Base-by-base conservation (phyloP, 2,329 filamentous ascomycete genomes). In the Calonectria pseudoturangicola region DNA sequence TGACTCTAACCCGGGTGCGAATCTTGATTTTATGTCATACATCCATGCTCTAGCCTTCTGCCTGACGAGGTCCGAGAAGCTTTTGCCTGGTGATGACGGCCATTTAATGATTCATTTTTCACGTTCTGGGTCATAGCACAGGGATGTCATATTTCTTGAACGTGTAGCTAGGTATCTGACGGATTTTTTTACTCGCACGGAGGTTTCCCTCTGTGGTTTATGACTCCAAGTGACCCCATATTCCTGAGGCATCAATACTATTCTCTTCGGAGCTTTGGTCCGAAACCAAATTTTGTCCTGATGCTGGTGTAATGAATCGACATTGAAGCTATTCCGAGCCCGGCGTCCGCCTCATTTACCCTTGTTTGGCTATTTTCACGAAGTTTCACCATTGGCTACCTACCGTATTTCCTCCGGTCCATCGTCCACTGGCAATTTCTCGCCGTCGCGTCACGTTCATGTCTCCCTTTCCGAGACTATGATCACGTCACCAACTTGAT, bases 191-290 rank as follows among this genome's bases (percentile, higher is more conserved):
- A 79, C 69, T 79, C 77, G 79, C 70, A 39, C 9, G 21, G 25
- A 60, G 36, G 16, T 25, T 41, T 25, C 16, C 21, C 13, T 41
- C 27, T 41, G 21, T 33, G 21, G 36, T 41, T 60, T 60, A 41
- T 60, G 33, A 36, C 33, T 60, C 30, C 13, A 10, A 25, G 54
- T 41, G 15, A 25, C 7, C 10, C 58, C 33, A 27, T 30, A 13
- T 48, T 75, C 77, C 77, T 79, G 76, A 77, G 77, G 77, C 77
- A 79, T 79, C 76, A 77, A 79, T 51, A 56, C 21, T 48, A 64
- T 63, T 16, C 51, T 63, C 36, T 27, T 72, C 43, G 48, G 64
- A 47, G 60, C 72, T 73, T 71, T 71, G 68, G 62, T 43, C 50
- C 33, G 30, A 68, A 36, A 51, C 39, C 21, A 56, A 73, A 68